These are phyloP conservation scores for Metschnikowia colocasiae DNA, from an alignment of 805 yeast species.

Conservation along the genomic window DNA sequence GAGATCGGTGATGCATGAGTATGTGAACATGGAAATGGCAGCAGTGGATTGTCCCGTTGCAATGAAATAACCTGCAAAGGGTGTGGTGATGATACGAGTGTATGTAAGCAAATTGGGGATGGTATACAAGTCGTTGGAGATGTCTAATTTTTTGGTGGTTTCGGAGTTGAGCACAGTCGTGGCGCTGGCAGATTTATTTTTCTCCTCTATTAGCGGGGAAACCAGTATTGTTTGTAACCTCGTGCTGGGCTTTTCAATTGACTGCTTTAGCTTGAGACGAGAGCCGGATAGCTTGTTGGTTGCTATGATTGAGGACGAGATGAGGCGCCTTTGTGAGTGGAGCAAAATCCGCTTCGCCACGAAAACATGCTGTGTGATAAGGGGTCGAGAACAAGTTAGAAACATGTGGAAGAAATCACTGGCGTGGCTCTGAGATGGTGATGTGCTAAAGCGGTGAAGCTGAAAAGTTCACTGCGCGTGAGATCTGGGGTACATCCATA, in stretches of 20 bases:
- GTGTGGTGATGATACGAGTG: slow-evolving; percentile 77
- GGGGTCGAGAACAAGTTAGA: not conserved
- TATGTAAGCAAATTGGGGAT: slow-evolving; percentile 83
- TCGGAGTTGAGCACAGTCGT: not conserved
- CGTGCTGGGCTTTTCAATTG: not conserved
- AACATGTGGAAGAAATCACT: not conserved
- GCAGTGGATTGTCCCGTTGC: slow-evolving; percentile 56
- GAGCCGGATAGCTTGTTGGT: not conserved
- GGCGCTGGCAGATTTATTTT: too few relatives aligned
- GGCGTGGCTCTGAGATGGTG: not conserved
- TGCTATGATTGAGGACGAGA: not conserved
- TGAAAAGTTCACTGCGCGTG: not conserved
- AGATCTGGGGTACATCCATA: slow-evolving; percentile 4
- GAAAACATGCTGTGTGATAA: not conserved
- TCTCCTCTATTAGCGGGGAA: not conserved
- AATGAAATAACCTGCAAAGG: slow-evolving; percentile 77
- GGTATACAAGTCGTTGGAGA: slow-evolving; percentile 52
- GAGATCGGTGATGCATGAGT: slow-evolving; percentile 87
- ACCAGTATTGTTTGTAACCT: not conserved
- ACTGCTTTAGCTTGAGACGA: not conserved
- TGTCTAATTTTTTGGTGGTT: not conserved
- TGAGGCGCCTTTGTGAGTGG: not conserved
- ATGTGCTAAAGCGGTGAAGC: not conserved
- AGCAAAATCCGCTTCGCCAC: not conserved
- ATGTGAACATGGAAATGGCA: slow-evolving; percentile 72